Percentiles rank a stretch among this genome's conserved stretches.
These are phyloP conservation scores for Chrysosporium keratinophilum DNA, from an alignment of 2,329 filamentous ascomycete species.

Conservation along the genomic window DNA sequence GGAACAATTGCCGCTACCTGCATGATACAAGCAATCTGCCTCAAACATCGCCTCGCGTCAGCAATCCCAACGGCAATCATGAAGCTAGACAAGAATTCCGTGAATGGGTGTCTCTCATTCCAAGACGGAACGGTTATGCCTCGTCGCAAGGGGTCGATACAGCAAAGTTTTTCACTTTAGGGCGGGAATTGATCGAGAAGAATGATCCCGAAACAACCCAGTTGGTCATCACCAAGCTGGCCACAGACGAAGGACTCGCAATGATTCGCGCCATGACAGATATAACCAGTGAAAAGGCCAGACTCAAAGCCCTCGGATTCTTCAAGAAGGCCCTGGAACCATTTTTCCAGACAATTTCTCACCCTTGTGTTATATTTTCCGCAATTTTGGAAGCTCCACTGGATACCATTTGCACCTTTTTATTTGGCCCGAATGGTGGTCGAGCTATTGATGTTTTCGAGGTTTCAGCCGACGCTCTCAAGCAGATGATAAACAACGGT, in stretches of 20 bases:
- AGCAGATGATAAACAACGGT: neutral
- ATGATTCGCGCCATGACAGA: constrained; percentile 24
- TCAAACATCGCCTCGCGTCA: neutral
- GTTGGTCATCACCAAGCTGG: constrained; percentile 23
- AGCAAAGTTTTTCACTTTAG: constrained; percentile 19
- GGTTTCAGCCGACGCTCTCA: neutral
- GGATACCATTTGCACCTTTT: constrained; percentile 36
- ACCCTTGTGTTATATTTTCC: constrained; percentile 34
- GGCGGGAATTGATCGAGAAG: constrained; percentile 18
- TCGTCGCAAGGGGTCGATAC: constrained; percentile 8
- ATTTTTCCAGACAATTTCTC: constrained; percentile 34
- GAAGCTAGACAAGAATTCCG: neutral
- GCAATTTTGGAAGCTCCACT: constrained; percentile 34
- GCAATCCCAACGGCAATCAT: neutral
- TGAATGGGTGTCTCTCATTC: neutral
- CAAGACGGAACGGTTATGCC: neutral
- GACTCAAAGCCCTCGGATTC: constrained; percentile 18
- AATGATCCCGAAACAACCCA: constrained; percentile 22
- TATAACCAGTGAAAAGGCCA: constrained; percentile 15
- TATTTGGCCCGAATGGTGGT: constrained; percentile 35
- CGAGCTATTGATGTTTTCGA: constrained; percentile 30
- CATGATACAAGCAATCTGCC: neutral
- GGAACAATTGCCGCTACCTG: neutral
- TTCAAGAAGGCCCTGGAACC: constrained; percentile 25
- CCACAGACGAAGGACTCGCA: constrained; percentile 24